Base-by-base conservation (phyloP, 129 eudicot species). In the Chrysanthemum makinoi region DNA sequence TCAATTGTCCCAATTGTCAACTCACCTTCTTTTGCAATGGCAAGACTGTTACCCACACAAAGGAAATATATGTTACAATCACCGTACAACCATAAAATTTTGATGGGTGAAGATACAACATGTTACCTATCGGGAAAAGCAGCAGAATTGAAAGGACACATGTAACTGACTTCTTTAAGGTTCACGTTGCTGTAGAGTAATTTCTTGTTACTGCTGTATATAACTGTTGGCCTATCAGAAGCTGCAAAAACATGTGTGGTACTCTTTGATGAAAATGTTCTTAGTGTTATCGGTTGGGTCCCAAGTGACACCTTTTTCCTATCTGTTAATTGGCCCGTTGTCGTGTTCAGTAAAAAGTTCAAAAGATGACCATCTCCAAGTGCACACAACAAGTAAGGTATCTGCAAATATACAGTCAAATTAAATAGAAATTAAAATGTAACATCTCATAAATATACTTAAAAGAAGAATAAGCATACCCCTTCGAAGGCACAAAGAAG, bases 291-390 rank as follows among this genome's bases (percentile, higher is more conserved):
- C 6, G 96, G 96, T 52, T 93, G 98, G 28, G 98, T 89, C 62
- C 98, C 98, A 28, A 93, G 87, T 26, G 98, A 93, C 22, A 89
- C 98, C 78, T 89, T 94, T 65, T 87, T 94, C 87, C 98, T 83
- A 66, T 94, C 97, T 13, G 91, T 73, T 47, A 94, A 74, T 75
- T 82, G 85, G 7, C 96, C 96, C 2, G 91, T 87, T 14, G 58
- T 81, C 66, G 80, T 83, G 80, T 87, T 86, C 91, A 94, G 78
- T 63, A 89, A 72, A 72, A 87, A 94, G 82, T 87, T 89, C 14
- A 94, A 77, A 58, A 94, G 96, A 79, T 94, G 98, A 14, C 98
- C 98, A 79, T 94, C 98, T 81, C 98, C 98, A 53, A 94, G 96
- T 57, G 96, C 98, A 82, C 98, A 94, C 77, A 94, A 47, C 84